Evolutionary conservation across 306 rosid species (phyloP).

Genomic region (Quercus glauca): DNA sequence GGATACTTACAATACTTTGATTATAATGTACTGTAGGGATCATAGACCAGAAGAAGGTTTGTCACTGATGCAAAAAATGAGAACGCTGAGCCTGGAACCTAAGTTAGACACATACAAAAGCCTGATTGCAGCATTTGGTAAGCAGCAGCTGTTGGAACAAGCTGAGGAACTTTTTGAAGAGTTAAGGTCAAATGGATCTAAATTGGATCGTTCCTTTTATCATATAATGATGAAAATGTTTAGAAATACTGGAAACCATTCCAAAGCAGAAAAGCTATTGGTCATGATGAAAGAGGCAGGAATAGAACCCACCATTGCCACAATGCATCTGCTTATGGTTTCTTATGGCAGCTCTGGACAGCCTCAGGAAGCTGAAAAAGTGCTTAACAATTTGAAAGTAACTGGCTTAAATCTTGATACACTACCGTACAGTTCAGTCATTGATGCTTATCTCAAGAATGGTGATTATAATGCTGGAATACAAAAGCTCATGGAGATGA

Average conservation of each 20-base stretch:
- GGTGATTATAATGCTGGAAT: conserved; percentile 61
- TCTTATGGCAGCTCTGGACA: conserved; percentile 88
- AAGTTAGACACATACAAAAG: conserved; percentile 84
- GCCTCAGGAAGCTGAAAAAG: conserved; percentile 87
- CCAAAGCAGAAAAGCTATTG: conserved; percentile 73
- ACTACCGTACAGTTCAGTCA: conserved; percentile 83
- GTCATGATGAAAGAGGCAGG: conserved; percentile 80
- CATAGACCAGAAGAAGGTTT: conserved; percentile 86
- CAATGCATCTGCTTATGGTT: conserved; percentile 95
- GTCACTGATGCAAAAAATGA: conserved; percentile 80
- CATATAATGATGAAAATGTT: conserved; percentile 88
- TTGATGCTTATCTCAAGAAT: conserved; percentile 76
- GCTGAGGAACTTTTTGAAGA: conserved; percentile 95
- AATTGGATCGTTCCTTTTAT: conserved; percentile 82
- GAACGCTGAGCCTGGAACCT: conserved; percentile 67
- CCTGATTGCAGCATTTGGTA: conserved; percentile 80
- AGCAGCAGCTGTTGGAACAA: conserved; percentile 57
- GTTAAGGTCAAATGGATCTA: conserved; percentile 60
- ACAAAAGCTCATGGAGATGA: conserved; percentile 73
- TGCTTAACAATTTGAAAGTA: conserved; percentile 69
- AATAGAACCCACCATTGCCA: conserved; percentile 77
- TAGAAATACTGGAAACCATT: conserved; percentile 75
- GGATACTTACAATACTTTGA: conserved; percentile 73
- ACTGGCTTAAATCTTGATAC: conserved; percentile 58
- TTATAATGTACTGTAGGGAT: conserved; percentile 86